Conservation (phyloP, 345 rosid species). For the Aegle marmelos region DNA sequence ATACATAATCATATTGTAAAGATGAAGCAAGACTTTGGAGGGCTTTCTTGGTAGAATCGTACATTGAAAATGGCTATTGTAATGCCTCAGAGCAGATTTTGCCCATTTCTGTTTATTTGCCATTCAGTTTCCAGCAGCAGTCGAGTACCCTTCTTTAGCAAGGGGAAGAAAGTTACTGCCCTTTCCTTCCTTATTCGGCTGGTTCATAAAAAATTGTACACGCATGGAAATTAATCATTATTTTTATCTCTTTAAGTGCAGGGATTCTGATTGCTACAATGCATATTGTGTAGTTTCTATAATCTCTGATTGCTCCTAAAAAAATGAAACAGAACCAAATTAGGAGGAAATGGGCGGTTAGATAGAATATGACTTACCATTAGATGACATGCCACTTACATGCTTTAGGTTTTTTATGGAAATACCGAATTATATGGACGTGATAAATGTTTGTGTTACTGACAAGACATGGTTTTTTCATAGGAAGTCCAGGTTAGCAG, state of each 20-base stretch:
- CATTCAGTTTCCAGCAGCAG: neutral
- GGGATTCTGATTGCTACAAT: neutral
- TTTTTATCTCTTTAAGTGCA: neutral
- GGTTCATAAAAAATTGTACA: neutral
- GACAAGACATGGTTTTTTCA: neutral
- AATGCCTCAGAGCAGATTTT: neutral
- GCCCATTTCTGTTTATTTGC: neutral
- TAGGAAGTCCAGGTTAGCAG: neutral
- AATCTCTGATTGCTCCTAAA: neutral
- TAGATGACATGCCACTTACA: neutral
- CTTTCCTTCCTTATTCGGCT: no score
- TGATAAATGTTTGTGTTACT: no score
- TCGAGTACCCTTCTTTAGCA: neutral
- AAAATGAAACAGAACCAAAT: neutral
- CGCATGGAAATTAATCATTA: neutral
- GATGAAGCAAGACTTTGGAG: neutral
- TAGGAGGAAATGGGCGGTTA: neutral
- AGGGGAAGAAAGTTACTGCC: neutral
- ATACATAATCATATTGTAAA: neutral
- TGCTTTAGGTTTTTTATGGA: neutral
- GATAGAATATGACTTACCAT: neutral
- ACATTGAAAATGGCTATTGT: neutral
- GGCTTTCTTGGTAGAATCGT: neutral
- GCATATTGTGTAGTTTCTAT: neutral
- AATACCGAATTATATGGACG: no score